Percentiles rank a stretch among this genome's conserved stretches.
phyloP scores from a whole-genome alignment of 2,329 filamentous ascomycete species.

The Metarhizium guizhouense region DNA sequence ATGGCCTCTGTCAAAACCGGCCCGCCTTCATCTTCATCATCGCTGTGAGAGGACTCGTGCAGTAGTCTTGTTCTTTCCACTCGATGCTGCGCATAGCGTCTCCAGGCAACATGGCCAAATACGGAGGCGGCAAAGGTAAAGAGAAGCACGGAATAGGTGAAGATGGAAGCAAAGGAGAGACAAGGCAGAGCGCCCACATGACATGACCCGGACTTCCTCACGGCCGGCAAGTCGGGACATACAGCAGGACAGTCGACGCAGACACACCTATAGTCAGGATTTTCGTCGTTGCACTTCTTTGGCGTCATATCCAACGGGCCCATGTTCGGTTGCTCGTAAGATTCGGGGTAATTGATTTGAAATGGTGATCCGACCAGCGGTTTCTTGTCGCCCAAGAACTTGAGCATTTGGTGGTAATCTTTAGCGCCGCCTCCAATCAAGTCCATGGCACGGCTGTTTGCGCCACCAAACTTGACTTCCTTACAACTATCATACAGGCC shows the following conservation, averaged over 20 bases:
- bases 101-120: slow-evolving; percentile 67
- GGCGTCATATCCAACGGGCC: slow-evolving; percentile 59
- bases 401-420: slow-evolving; percentile 77
- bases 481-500: slow-evolving; percentile 97
- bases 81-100: slow-evolving; percentile 62
- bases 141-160: slow-evolving; percentile 72
- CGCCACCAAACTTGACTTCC: slow-evolving; percentile 94
- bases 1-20: slow-evolving; percentile 63
- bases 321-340: slow-evolving; percentile 62
- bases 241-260: slow-evolving; percentile 87
- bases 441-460: slow-evolving; percentile 88
- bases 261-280: slow-evolving; percentile 78
- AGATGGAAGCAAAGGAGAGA: slow-evolving; percentile 83
- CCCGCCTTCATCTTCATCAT: slow-evolving; percentile 91
- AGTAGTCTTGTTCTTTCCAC: slow-evolving; percentile 79
- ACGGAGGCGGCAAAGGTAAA: slow-evolving; percentile 56
- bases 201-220: slow-evolving; percentile 64
- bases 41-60: slow-evolving; percentile 73
- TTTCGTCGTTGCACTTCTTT: slow-evolving; percentile 83
- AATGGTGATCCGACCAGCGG: slow-evolving; percentile 79
- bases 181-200: slow-evolving; percentile 84
- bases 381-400: slow-evolving; percentile 90
- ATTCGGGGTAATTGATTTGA: slow-evolving; percentile 83
- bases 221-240: slow-evolving; percentile 71
- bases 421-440: slow-evolving; percentile 93